Evolutionary conservation across 768 basidiomycete genomes (phyloP), one percentile per base, ranked within the genome.

Genomic region (Suillus spraguei): DNA sequence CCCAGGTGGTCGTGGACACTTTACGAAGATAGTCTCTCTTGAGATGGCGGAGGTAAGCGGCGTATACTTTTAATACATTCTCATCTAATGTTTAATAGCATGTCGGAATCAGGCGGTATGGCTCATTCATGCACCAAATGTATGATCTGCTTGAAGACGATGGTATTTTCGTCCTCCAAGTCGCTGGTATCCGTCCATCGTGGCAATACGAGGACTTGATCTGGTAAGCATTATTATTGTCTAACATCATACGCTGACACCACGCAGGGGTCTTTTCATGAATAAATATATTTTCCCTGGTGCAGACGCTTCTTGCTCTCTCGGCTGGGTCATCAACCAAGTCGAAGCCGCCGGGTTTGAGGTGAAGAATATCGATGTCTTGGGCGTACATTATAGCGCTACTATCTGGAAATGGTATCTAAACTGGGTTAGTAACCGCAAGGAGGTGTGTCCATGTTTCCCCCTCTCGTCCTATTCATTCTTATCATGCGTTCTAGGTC

Each of bases 131-230:
- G 67, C 82, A 84, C 42, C 94, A 99, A 77, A 88, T 99, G 62
- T 97, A 99, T 71, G 87, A 96, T 68, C 82, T 99, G 41, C 83
- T 99, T 65, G 92, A 95, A 64, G 96, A 99, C 74, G 91, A 99
- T 67, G 97, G 97, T 38, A 85, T 90, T 63, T 91, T 99, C 71
- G 92, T 99, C 52, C 85, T 96, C 80, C 97, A 99, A 79, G 97
- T 99, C n/a, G 94, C 97, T 55, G 97, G 97, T 65, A 80, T 98
- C 68, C 89, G 97, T 42, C 95, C 95, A 5, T 75, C 82, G 22
- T 99, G 97, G 97, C 97, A 99, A 75, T 99, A 89, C 68, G 97
- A 99, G 81, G 97, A 99, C 74, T 87, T 99, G 62, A 88, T 94
- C 69, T 99, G 97, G 95, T 90, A 70, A 44, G 78, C 75, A 13